A percentile compares a stretch with the other conserved stretches of the same genome.
These are phyloP conservation scores for Narthecium ossifragum DNA, from an alignment of 106 monocot species.

Conservation along the genomic window DNA sequence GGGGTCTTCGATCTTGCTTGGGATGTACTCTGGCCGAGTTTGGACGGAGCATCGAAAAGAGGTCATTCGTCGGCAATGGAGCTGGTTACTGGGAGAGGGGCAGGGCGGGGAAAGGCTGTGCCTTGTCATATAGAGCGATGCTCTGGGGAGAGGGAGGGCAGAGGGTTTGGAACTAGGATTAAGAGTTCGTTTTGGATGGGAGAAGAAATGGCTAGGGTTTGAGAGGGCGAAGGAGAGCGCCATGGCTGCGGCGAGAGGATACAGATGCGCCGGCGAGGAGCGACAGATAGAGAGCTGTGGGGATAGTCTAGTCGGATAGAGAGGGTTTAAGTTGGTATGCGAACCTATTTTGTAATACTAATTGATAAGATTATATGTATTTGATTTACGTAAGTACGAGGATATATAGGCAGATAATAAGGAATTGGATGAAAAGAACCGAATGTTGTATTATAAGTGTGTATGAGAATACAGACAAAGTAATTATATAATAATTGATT, in stretches of 20 bases:
- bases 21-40: constrained; percentile 61
- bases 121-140: neutral
- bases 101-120: neutral
- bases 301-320: too few relatives aligned
- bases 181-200: neutral
- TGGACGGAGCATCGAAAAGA: constrained; percentile 18
- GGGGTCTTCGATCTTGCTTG: constrained; percentile 68
- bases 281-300: neutral
- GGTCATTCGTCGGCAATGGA: neutral
- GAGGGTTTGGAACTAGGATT: constrained; percentile 9
- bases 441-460: too few relatives aligned
- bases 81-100: constrained; percentile 3
- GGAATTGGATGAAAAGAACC: too few relatives aligned
- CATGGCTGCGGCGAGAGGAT: neutral
- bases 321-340: too few relatives aligned
- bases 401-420: too few relatives aligned
- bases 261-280: neutral
- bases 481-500: too few relatives aligned
- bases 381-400: too few relatives aligned
- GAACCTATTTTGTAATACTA: too few relatives aligned
- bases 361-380: too few relatives aligned
- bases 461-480: too few relatives aligned
- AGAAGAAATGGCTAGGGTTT: neutral
- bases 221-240: neutral
- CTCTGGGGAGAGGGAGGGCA: neutral